Base-by-base conservation (phyloP, 140 eudicot genomes). In the Eryngium alpinum region DNA sequence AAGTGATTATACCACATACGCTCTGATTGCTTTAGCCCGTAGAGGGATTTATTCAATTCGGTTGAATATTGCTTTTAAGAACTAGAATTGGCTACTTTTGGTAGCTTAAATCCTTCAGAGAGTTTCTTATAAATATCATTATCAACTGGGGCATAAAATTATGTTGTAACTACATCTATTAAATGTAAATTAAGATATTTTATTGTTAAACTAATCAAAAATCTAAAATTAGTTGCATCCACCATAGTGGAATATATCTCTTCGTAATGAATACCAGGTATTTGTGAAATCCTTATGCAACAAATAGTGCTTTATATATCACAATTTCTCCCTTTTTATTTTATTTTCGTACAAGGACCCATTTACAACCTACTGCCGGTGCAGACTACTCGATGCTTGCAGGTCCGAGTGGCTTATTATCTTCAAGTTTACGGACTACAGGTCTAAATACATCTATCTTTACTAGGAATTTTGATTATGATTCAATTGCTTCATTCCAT, bases 221-320 rank as follows among this genome's bases (percentile, higher is more conserved):
- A 80, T 7, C 80, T 22, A 50, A 76, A 79, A 0, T 82, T 86
- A 0, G 46, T 80, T 52, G 84, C 81, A 80, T 75, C 81, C 78
- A 84, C 28, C 34, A 80, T 49, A 11, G 29, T 38, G 18, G 81
- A 83, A 31, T 75, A 72, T 52, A 71, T 80, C 43, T 81, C 70
- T 7, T 84, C 84, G 72, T 56, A 83, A 72, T 87, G 80, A 78
- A 84, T 77, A 2, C 72, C 43, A 31, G 46, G 84, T 60, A 73
- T 77, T 72, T 87, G 73, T 10, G 83, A 46, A 84, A 81, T 0
- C 79, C 84, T 87, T 80, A 60, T 81, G 87, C 84, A 19, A 81
- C 81, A 13, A 70, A 28, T 5, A 72, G 18, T 14, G 85, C 81
- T 76, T 87, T 84, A 78, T 87, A 87, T 46, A 79, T 81, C 43